Conservation (phyloP, 108 stramenopile genomes). For the Cyclotella cryptica region DNA sequence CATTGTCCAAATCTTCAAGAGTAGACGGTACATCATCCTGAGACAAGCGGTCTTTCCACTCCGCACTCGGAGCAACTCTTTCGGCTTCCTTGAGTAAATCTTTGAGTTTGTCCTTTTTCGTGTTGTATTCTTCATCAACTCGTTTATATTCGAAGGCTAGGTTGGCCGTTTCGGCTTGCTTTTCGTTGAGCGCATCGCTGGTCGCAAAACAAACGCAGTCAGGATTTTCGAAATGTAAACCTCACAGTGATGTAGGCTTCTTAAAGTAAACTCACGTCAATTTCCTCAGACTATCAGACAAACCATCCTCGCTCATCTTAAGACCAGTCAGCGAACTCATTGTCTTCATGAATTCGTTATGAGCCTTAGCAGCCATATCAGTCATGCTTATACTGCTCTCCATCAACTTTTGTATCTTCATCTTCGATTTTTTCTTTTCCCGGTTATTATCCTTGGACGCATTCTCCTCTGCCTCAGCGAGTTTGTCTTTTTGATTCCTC, state of each 20-base stretch:
- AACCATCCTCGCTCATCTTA: conserved; percentile 61
- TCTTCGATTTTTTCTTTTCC: conserved; percentile 62
- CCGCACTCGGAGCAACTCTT: conserved; percentile 30
- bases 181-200: conserved; percentile 32
- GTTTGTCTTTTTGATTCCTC: conserved; percentile 59
- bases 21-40: conserved; percentile 24
- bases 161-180: conserved; percentile 30
- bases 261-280: conserved; percentile 53
- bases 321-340: conserved; percentile 54
- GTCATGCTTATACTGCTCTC: conserved; percentile 46
- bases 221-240: background rate
- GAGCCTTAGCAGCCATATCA: conserved; percentile 57
- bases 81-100: conserved; percentile 35
- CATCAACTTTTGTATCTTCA: conserved; percentile 57
- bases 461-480: conserved; percentile 59
- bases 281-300: conserved; percentile 45
- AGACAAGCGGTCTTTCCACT: conserved; percentile 34
- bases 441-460: conserved; percentile 61
- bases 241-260: too few species aligned
- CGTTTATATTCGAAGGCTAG: conserved; percentile 39
- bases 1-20: conserved; percentile 18
- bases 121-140: conserved; percentile 38
- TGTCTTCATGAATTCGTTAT: conserved; percentile 62
- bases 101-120: conserved; percentile 24
- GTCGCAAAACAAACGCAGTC: background rate